Percentiles rank a stretch among this genome's conserved stretches.
phyloP scores from a whole-genome alignment of 192 early-diverging fungal genomes.

The Gryganskiella cystojenkinii region DNA sequence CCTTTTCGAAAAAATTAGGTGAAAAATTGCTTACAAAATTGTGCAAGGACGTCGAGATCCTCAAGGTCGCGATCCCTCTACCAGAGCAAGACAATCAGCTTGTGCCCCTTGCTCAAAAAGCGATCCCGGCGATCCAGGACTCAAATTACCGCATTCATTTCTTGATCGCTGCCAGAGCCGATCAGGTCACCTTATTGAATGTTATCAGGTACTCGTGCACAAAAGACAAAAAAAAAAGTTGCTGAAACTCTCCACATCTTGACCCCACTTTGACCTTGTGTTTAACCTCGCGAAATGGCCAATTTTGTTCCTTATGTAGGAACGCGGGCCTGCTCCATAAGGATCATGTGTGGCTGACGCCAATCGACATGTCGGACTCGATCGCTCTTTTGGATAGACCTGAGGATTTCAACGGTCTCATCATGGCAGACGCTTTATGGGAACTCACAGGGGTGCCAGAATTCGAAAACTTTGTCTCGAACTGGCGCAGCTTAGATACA shows the following conservation, averaged over 20 bases:
- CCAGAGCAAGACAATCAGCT: background rate
- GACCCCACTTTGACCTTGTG: background rate
- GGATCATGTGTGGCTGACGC: constrained; percentile 35
- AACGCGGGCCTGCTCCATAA: constrained; percentile 12
- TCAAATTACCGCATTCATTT: constrained; percentile 37
- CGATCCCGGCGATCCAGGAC: constrained; percentile 1
- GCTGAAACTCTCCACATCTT: no score
- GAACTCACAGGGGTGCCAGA: constrained; percentile 18
- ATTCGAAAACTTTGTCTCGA: constrained; percentile 14
- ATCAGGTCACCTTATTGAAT: constrained; percentile 6
- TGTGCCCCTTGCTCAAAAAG: background rate
- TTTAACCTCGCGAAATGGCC: background rate
- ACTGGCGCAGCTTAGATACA: constrained; percentile 12
- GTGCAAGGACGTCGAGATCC: constrained; percentile 4
- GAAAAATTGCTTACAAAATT: constrained; percentile 22
- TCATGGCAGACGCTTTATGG: constrained; percentile 40
- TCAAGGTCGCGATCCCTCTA: constrained; percentile 10
- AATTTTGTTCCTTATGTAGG: background rate
- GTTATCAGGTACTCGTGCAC: constrained; percentile 6
- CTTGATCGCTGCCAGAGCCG: constrained; percentile 7
- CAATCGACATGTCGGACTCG: constrained; percentile 32
- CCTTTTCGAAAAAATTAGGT: no score
- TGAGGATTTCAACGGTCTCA: constrained; percentile 27
- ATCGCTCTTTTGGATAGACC: background rate
- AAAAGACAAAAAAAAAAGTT: no score